Base-by-base conservation (phyloP, 2,329 filamentous ascomycete species). In the Aspergillus japonicus region DNA sequence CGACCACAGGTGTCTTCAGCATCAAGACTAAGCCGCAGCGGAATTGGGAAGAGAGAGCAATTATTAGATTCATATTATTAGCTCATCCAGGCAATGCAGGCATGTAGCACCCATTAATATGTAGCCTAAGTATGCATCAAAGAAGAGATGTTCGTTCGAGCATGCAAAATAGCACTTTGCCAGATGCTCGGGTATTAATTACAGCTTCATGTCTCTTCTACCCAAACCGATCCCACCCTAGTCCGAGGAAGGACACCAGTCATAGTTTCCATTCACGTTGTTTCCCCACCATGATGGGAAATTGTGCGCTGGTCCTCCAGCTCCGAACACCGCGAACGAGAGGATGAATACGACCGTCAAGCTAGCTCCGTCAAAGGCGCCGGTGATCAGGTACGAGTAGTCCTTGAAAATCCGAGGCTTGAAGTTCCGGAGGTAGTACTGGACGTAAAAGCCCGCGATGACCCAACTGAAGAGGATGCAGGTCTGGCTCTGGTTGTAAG, bases 271-370 rank as follows among this genome's bases (percentile, higher is more conserved):
- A 39, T 55, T 48, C 3, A 3, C 24, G 12, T 61, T 57, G 61
- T 75, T 76, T 3, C 74, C 74, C 73, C 72, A 76, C 72, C 73
- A 77, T 0, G 62, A 62, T 0, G 75, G 77, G 44, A 80, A 79
- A 0, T 72, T 66, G 47, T 68, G 61, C 1, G 68, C 63, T n/a
- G 69, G 68, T 2, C 80, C 78, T 57, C 72, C 74, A 1, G 76
- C 80, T 6, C 80, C 80, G 48, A 79, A 75, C 1, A 82, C 75
- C 0, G 75, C 75, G 67, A 80, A 80, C 0, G 75, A 76, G 2
- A 79, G 59, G 29, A 80, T 72, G 47, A 80, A 80, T 12, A 80
- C 69, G 5, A 77, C 67, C 0, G 76, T 71, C 50, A 77, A 70
- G 54, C 75, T 74, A 1, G 75, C 78, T 4, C 78, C 78, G 50